A percentile compares a stretch with the other conserved stretches of the same genome.
These are phyloP conservation scores for Berberis vulgaris DNA, from an alignment of 164 flowering plant genomes.

Conservation along the genomic window DNA sequence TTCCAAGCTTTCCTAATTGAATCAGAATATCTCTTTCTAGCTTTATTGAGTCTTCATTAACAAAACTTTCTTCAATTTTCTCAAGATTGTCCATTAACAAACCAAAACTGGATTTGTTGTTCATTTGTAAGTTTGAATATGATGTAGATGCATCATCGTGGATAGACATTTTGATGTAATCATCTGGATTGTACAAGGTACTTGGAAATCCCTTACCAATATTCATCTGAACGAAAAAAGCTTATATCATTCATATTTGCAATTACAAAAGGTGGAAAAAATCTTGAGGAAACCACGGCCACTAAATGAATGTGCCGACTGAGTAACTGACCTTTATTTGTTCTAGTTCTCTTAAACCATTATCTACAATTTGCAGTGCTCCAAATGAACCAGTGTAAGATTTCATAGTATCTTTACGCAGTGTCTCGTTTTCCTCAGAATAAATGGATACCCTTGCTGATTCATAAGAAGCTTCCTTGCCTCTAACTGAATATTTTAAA, in stretches of 20 bases:
- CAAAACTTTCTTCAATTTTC: conserved; percentile 48
- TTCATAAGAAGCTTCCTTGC: conserved; percentile 35
- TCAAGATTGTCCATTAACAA: conserved; percentile 53
- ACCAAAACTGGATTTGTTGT: conserved; percentile 25
- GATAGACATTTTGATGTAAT: conserved; percentile 11
- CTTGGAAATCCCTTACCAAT: conserved; percentile 12
- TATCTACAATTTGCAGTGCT: conserved; percentile 20
- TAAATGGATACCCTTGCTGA: conserved; percentile 26
- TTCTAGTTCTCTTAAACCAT: conserved; percentile 10
- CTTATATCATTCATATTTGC: conserved; percentile 5
- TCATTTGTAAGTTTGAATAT: conserved; percentile 11
- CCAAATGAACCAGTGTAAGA: conserved; percentile 22
- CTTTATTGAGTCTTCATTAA: conserved; percentile 31
- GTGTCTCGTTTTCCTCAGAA: conserved; percentile 30
- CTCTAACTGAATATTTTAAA: conserved; percentile 30
- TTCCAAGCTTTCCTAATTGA: conserved; percentile 73
- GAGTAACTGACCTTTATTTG: conserved; percentile 26
- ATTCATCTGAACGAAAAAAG: conserved; percentile 24
- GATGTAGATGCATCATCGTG: conserved; percentile 17
- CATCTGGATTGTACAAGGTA: conserved; percentile 7
- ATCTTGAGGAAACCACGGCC: not conserved
- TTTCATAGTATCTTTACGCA: conserved; percentile 20
- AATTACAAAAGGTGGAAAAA: not conserved
- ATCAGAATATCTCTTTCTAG: conserved; percentile 67
- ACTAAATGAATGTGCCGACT: not conserved